Percentiles rank a stretch among this genome's conserved stretches.
These are phyloP conservation scores for Yarrowia porcina DNA, from an alignment of 805 yeast species.

Conservation along the genomic window DNA sequence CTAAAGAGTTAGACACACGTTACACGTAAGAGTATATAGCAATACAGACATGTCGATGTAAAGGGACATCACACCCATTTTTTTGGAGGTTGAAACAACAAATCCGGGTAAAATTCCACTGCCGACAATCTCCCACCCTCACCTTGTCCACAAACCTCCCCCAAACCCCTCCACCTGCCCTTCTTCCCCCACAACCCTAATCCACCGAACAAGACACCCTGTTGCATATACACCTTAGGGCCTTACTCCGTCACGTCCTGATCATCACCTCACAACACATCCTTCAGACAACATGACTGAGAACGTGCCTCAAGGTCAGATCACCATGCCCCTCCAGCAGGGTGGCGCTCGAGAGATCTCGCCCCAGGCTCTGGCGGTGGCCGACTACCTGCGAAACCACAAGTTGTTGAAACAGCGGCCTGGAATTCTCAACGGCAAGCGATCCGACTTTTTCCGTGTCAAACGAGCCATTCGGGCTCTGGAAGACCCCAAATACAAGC, in stretches of 20 bases:
- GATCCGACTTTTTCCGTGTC: slow-evolving; percentile 75
- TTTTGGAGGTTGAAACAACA: neutral
- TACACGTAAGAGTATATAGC: neutral
- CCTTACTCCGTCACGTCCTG: neutral
- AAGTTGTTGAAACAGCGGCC: slow-evolving; percentile 70
- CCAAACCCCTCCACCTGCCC: neutral
- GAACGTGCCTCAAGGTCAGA: slow-evolving; percentile 22
- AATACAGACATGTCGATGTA: neutral
- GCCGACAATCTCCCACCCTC: neutral
- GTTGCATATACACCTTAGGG: slow-evolving; percentile 1
- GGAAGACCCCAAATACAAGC: slow-evolving; percentile 64
- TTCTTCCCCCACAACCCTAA: neutral
- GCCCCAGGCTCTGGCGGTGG: slow-evolving; percentile 66
- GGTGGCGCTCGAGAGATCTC: slow-evolving; percentile 33
- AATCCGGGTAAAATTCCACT: neutral
- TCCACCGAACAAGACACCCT: slow-evolving; percentile 14
- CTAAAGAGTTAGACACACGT: neutral
- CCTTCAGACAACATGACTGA: slow-evolving; percentile 1
- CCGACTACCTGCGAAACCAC: slow-evolving; percentile 65
- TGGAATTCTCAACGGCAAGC: slow-evolving; percentile 69
- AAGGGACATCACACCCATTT: neutral
- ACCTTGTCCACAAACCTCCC: neutral
- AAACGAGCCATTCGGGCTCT: slow-evolving; percentile 82
- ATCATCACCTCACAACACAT: neutral
- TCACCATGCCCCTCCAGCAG: slow-evolving; percentile 24